These are phyloP conservation scores for Trypanosoma caninum DNA, from an alignment of 208 protist species.

Conservation along the genomic window DNA sequence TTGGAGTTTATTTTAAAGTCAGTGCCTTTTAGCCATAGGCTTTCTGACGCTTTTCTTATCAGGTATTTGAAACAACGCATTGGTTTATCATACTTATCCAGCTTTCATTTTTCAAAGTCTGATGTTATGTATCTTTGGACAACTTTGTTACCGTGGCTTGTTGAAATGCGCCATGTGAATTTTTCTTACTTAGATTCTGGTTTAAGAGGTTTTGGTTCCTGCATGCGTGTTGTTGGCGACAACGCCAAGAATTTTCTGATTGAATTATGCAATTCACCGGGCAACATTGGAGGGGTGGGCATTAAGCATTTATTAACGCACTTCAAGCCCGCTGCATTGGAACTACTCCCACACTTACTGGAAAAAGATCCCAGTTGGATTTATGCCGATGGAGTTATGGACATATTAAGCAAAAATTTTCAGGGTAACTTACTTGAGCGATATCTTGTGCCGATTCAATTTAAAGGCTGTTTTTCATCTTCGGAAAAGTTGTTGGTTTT, in stretches of 20 bases:
- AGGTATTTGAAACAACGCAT: neutral
- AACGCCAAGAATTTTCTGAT: neutral
- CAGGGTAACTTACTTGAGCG: slow-evolving; percentile 10
- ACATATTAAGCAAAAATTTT: neutral
- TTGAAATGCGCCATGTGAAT: neutral
- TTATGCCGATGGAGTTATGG: neutral
- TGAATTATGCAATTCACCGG: neutral
- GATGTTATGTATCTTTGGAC: slow-evolving; percentile 1
- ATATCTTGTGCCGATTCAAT: slow-evolving; percentile 1
- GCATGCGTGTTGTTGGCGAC: slow-evolving; percentile 3
- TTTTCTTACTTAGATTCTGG: neutral
- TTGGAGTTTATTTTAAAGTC: neutral
- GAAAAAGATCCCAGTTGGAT: neutral
- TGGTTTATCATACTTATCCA: neutral
- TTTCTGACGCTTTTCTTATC: slow-evolving; percentile 3
- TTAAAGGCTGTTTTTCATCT: neutral
- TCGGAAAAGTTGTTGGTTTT: neutral
- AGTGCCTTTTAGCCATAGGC: neutral
- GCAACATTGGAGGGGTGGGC: neutral
- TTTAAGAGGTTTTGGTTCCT: slow-evolving; percentile 1
- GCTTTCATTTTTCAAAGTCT: neutral
- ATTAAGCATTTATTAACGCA: slow-evolving; percentile 6
- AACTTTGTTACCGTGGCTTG: slow-evolving; percentile 6
- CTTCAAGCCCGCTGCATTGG: slow-evolving; percentile 4
- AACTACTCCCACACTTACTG: slow-evolving; percentile 11